phyloP scores from a whole-genome alignment of 2,329 filamentous ascomycete species.

The Trichoderma sp. region DNA sequence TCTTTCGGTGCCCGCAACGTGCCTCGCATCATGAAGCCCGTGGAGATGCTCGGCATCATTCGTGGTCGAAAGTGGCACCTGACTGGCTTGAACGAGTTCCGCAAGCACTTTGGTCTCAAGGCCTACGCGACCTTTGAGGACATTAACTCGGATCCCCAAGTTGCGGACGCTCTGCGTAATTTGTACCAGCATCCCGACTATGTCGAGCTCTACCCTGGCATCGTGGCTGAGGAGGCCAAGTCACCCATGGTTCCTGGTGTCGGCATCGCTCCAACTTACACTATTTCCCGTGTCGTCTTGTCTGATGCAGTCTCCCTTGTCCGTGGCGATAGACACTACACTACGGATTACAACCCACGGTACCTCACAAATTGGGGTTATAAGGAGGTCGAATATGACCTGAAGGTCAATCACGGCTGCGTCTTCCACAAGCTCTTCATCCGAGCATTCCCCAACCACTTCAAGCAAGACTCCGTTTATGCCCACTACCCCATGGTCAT shows the following conservation, averaged over 20 bases:
- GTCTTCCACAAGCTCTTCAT: constrained; percentile 83
- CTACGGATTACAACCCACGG: constrained; percentile 69
- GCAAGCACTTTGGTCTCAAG: constrained; percentile 76
- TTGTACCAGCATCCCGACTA: constrained; percentile 77
- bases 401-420: constrained; percentile 74
- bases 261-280: constrained; percentile 73
- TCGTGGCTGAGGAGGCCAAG: constrained; percentile 75
- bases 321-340: constrained; percentile 76
- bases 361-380: constrained; percentile 83
- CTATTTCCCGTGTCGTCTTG: constrained; percentile 72
- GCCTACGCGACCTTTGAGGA: constrained; percentile 76
- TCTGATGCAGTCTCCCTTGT: constrained; percentile 79
- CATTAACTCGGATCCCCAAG: constrained; percentile 73
- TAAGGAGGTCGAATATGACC: constrained; percentile 69
- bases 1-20: constrained; percentile 73
- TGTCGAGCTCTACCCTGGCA: constrained; percentile 77
- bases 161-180: constrained; percentile 62
- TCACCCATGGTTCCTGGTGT: constrained; percentile 70
- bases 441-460: constrained; percentile 76
- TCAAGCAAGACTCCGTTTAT: constrained; percentile 74
- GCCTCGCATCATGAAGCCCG: constrained; percentile 67
- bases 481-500: constrained; percentile 74
- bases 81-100: constrained; percentile 79
- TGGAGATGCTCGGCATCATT: constrained; percentile 79
- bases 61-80: constrained; percentile 76